Base-by-base conservation (phyloP, 2,329 filamentous ascomycete genomes). In the Emergomyces orientalis region DNA sequence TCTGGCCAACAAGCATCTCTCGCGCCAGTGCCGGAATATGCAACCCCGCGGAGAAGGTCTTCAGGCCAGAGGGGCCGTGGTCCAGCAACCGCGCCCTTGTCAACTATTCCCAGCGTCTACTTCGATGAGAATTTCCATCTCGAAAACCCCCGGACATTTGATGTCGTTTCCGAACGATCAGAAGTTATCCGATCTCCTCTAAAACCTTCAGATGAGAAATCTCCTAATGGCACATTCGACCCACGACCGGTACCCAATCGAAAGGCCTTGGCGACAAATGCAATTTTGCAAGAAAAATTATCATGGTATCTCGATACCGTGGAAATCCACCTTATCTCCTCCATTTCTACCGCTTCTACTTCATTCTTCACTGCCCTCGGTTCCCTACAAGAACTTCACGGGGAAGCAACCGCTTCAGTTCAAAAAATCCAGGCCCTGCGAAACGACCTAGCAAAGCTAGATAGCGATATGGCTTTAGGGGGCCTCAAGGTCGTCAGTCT, bases 251-350 rank as follows among this genome's bases (percentile, higher is more conserved):
- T 61, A 61, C 30, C 63, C 43, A 25, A 62, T 63, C 85, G 93
- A 64, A 97, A 97, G 73, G 89, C 90, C 0, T 80, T 99, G 34
- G 93, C 93, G 8, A 97, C 92, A 0, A 99, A 99, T 76, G 94
- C 94, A 0, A 99, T 99, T 63, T 76, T 99, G 43, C 94, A 99
- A 73, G 94, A 99, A 76, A 99, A 99, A 76, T 80, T 99, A 14
- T 97, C 94, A 0, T 99, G 94, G 94, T 99, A 99, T 74, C 96
- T 99, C 91, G 94, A 99, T 73, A 99, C 94, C 0, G 91, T 99
- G 27, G 94, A 99, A 73, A 91, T 99, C 62, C 94, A 99, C 73
- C 80, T 99, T 8, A 97, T 99, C 69, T 91, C 90, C 39, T 96
- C 92, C 0, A 99, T 99, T 66, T 97, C 93, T 2, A 91, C 90